phyloP scores from a whole-genome alignment of 768 basidiomycete genomes.

The Holtermannia corniformis region DNA sequence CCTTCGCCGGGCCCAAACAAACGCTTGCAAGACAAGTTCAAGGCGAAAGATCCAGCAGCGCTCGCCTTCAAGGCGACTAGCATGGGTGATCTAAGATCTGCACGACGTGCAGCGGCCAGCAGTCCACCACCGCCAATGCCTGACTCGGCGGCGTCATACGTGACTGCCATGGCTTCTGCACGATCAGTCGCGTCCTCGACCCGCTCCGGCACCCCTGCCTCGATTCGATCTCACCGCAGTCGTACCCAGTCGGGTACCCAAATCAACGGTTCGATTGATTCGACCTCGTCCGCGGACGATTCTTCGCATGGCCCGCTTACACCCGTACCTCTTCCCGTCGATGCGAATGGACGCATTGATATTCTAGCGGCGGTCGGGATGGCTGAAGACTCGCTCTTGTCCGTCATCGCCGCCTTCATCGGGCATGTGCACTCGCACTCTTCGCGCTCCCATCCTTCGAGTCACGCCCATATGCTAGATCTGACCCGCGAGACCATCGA shows the following conservation, averaged over 20 bases:
- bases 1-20: background rate
- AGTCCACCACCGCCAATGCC: background rate
- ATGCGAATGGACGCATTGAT: constrained; percentile 1
- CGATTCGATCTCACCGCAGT: background rate
- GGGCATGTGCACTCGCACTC: constrained; percentile 93
- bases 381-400: constrained; percentile 82
- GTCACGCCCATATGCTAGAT: constrained; percentile 87
- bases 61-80: background rate
- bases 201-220: background rate
- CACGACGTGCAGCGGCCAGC: background rate
- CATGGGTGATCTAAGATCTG: background rate
- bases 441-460: constrained; percentile 78
- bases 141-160: background rate
- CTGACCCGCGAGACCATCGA: constrained; percentile 91
- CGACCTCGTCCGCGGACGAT: background rate
- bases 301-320: background rate
- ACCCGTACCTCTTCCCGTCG: background rate
- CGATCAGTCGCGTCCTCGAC: background rate
- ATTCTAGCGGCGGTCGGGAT: constrained; percentile 47
- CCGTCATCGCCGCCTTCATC: constrained; percentile 93
- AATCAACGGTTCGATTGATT: constrained; percentile 4
- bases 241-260: background rate
- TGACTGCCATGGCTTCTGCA: background rate
- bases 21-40: background rate
- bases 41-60: background rate